Evolutionary conservation across 164 flowering plant species (phyloP).

Genomic region (Dillenia suffruticosa): DNA sequence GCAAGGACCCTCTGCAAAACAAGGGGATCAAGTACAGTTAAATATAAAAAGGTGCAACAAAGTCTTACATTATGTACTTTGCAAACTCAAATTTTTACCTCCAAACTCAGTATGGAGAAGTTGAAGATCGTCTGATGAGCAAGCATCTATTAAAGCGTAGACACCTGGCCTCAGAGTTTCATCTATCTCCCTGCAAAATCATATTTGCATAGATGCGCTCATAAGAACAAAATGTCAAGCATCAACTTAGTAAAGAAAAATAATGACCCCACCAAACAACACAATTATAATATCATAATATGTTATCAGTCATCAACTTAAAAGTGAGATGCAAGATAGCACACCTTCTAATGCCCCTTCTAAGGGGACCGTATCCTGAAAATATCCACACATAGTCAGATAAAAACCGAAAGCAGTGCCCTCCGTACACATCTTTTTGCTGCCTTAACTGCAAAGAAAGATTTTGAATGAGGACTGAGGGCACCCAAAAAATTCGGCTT

Average conservation of each 20-base stretch:
- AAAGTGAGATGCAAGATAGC: constrained; percentile 1
- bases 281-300: too few species aligned
- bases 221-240: background rate
- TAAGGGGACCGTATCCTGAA: constrained; percentile 72
- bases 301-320: background rate
- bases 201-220: background rate
- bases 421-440: constrained; percentile 63
- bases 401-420: constrained; percentile 48
- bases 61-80: background rate
- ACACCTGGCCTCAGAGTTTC: constrained; percentile 88
- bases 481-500: too few species aligned
- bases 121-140: constrained; percentile 81
- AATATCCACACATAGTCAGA: constrained; percentile 66
- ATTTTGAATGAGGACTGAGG: too few species aligned
- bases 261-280: too few species aligned
- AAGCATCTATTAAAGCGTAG: constrained; percentile 78
- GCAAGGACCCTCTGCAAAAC: constrained; percentile 85
- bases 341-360: constrained; percentile 73
- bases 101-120: constrained; percentile 75
- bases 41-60: constrained; percentile 10
- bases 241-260: background rate
- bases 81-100: constrained; percentile 29
- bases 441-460: constrained; percentile 59
- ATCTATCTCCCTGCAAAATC: constrained; percentile 69
- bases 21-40: background rate